Evolutionary conservation across 2,329 filamentous ascomycete genomes (phyloP).

Genomic region (Zymoseptoria tritici): DNA sequence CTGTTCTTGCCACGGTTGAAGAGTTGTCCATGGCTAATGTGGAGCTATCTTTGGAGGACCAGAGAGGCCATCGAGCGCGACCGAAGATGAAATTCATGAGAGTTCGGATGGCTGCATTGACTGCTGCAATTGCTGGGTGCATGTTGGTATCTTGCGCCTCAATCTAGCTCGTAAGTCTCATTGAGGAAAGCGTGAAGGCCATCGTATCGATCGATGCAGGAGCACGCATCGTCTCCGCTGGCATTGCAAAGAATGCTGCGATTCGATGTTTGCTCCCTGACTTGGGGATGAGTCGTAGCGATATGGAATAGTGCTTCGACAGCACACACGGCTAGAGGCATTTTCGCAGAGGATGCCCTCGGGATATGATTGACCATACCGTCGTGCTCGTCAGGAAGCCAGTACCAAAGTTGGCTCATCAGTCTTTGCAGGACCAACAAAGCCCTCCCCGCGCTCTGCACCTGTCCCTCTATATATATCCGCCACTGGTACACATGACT

Average conservation of each 20-base stretch:
- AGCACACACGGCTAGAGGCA: too few relatives aligned
- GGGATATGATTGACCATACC: too few relatives aligned
- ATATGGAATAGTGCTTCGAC: too few relatives aligned
- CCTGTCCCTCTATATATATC: too few relatives aligned
- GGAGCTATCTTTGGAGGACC: not conserved
- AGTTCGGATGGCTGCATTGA: not conserved
- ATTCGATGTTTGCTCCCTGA: not conserved
- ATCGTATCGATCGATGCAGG: not conserved
- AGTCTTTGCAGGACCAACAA: too few relatives aligned
- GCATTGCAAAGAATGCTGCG: not conserved
- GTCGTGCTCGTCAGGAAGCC: too few relatives aligned
- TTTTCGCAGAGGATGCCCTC: too few relatives aligned
- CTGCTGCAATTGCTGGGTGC: not conserved
- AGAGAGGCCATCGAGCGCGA: not conserved
- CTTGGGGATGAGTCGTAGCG: too few relatives aligned
- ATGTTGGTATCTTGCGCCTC: not conserved
- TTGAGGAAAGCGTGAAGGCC: not conserved
- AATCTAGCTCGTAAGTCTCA: not conserved
- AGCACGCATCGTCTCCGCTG: not conserved
- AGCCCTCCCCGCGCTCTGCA: too few relatives aligned
- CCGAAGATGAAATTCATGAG: not conserved
- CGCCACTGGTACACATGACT: too few relatives aligned
- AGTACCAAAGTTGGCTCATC: too few relatives aligned
- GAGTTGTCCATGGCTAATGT: not conserved
- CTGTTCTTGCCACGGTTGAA: not conserved